Percentiles rank a stretch among this genome's conserved stretches.
These are phyloP conservation scores for Cryptococcus deneoformans DNA, from an alignment of 1,284 basidiomycete species.

Conservation along the genomic window DNA sequence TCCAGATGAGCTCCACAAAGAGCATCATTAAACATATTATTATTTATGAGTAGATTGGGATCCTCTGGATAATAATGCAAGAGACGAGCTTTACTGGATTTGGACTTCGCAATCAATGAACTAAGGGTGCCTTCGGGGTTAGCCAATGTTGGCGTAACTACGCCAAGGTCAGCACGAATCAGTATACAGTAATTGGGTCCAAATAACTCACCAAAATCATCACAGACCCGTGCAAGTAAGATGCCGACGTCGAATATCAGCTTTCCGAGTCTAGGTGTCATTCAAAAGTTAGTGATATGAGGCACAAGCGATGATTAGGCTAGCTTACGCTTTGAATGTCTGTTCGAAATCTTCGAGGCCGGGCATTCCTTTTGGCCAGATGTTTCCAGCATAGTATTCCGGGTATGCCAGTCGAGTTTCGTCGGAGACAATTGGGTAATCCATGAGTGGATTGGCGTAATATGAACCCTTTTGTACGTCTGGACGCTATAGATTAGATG, in stretches of 20 bases:
- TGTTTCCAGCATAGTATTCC: constrained; percentile 55
- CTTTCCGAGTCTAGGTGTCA: constrained; percentile 50
- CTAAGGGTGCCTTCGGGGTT: constrained; percentile 9
- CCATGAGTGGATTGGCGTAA: constrained; percentile 81
- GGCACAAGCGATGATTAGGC: background rate
- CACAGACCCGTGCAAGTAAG: constrained; percentile 76
- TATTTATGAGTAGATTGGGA: constrained; percentile 45
- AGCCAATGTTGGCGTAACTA: too few species aligned
- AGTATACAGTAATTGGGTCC: too few species aligned
- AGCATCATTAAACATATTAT: constrained; percentile 60
- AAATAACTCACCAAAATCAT: constrained; percentile 66
- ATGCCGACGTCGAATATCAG: constrained; percentile 77
- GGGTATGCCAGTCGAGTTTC: constrained; percentile 60
- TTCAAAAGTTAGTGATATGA: background rate
- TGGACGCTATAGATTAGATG: constrained; percentile 23
- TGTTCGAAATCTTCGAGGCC: constrained; percentile 72
- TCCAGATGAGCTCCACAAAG: constrained; percentile 63
- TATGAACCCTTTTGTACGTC: constrained; percentile 86
- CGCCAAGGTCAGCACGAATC: too few species aligned
- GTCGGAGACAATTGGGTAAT: constrained; percentile 59
- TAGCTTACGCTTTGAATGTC: constrained; percentile 73
- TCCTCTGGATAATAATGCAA: constrained; percentile 81
- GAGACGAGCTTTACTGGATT: constrained; percentile 62
- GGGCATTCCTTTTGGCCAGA: constrained; percentile 61
- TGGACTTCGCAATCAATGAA: constrained; percentile 39